Evolutionary conservation across 2,329 filamentous ascomycete species (phyloP), one percentile per base, ranked within the genome.

Genomic region (Botrytis byssoidea): DNA sequence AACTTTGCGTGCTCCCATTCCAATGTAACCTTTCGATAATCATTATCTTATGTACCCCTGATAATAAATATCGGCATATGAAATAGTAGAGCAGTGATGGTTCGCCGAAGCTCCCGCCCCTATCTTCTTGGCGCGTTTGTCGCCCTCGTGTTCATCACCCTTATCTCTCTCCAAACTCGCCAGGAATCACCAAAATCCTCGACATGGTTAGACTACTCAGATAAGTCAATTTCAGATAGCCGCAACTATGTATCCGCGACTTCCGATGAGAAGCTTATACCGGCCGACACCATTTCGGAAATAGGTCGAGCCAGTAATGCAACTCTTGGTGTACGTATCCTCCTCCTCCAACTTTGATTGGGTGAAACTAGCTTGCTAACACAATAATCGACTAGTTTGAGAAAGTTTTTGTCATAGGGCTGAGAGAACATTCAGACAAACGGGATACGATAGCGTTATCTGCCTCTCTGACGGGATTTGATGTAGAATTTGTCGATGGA

Each of bases 371-470:
- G 37, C 65, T 68, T 29, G 46, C 25, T 68, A 29, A 68, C 9
- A 32, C 48, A 18, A 18, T 16, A 16, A 9, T 7, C 9, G 16
- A 32, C 9, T 35, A 77, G 76, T 86, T 86, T 74, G 79, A 85
- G 70, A 83, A 84, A 70, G 80, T 86, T 48, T 84, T 85, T 68
- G 83, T 85, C 48, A 81, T 88, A 64, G 83, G 84, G 12, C 79
- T 87, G 20, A 83, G 84, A 6, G 82, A 83, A 55, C 82, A 86
- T 57, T 83, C 83, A 4, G 85, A 87, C 77, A 86, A 85, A 76
- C 83, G 84, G 42, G 86, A 88, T 81, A 83, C 83, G 1, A 79
- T 88, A 20, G 79, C 82, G 1, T 78, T 88, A 16, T 81, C 83
- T 20, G 81, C 84, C 42, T 81, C 83, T 0, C 74, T 85, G 42